Base-by-base conservation (phyloP, 805 yeast species). In the Saccharomycopsis lassenensis region DNA sequence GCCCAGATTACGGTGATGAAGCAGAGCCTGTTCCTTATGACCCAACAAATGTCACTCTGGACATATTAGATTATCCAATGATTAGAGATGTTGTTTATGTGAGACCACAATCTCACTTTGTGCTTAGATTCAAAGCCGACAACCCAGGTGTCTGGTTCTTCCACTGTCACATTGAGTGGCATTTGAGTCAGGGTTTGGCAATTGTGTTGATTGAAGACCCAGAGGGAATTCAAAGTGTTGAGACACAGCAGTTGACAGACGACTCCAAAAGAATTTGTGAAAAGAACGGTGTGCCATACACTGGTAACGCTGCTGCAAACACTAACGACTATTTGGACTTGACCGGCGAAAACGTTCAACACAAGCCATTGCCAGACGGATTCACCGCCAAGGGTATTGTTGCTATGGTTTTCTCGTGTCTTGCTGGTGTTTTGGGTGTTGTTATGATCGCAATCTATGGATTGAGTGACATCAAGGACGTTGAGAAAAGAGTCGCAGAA, bases 151-250 rank as follows among this genome's bases (percentile, higher is more conserved):
- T 87, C 29, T 89, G 97, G 98, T 73, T 77, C 58, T 91, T 91
- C 93, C 98, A 89, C 64, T 89, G 98, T 62, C 98, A 89, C 58
- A 81, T 91, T 52, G 97, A 91, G 58, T 89, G 98, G 98, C 98
- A 91, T 64, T 71, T 89, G 67, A 70, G 77, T 52, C 97, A 91
- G 65, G 98, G 98, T 52, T 70, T 89, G 50, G 94, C 94, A 8
- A 50, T 86, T 38, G 65, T 68, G 7, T 62, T 91, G 29, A 62
- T 89, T 37, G 98, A 89, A 62, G 95, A 85, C 38, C 98, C 98
- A 20, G 48, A 56, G 7, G 67, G 67, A 39, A 65, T 89, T 33
- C 84, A 77, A 56, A 57, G 56, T 14, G 62, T 64, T 39, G 49
- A 59, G 37, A 41, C 59, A 11, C 82, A 81, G 59, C 65, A 65